Base-by-base conservation (phyloP, 306 rosid genomes). In the Hylodesmum podocarpum region DNA sequence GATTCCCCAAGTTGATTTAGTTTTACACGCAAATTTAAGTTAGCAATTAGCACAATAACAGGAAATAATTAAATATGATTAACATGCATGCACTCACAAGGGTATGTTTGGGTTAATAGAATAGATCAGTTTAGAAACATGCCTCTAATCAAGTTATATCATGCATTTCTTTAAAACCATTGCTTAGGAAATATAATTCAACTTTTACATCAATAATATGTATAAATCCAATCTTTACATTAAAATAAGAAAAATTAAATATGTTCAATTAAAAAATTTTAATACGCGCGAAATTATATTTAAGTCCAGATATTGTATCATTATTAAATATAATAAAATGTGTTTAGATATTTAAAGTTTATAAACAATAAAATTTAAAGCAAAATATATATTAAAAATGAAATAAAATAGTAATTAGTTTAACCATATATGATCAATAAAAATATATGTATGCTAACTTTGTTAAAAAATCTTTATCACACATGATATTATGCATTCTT, bases 1-100 rank as follows among this genome's bases (percentile, higher is more conserved):
- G 78, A 84, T 86, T 84, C 79, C 69, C 50, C 82, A 33, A 58
- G 31, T 80, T 75, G 90, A 75, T 74, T 44, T 73, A 54, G 27
- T 75, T 62, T 59, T 69, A 34, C 84, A 51, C 39, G 70, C 33
- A 71, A 53, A 5, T 33, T 19, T 21, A 10, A 40, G 62, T 43
- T 66, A 67, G 41, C 53, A 59, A 70, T 73, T 64, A 66, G 39
- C 55, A 76, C 77, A 57, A 80, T 71, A 78, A 65, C 7, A 6
- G 0, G 55, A 16, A 51, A 31, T 31, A 61, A 31, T 37, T 18
- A 63, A 64, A 37, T 43, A 69, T 61, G 44, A 34, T 79, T 39
- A 61, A 36, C 59, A 49, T 49, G 36, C 59, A 49, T 49, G 54
- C 18, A 50, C 67, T 72, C 79, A 80, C 70, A 72, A 62, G 50